Evolutionary conservation across 768 basidiomycete species (phyloP), one percentile per base, ranked within the genome.

Genomic region (Mycena olivaceomarginata): DNA sequence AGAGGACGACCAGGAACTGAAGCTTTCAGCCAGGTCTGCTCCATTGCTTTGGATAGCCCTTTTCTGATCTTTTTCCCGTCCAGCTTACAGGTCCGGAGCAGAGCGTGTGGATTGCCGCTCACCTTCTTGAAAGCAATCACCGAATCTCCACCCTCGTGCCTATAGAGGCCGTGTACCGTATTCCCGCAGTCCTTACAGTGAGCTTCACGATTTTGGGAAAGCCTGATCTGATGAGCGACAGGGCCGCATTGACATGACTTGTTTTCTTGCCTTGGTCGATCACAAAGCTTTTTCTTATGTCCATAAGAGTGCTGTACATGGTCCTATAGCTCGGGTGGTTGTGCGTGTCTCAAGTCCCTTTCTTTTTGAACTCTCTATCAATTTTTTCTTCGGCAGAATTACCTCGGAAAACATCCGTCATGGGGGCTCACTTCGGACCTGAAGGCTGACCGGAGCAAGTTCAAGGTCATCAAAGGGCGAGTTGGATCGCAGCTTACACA

Each of bases 21-120:
- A 69, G 41, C 20, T n/a, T 69, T 69, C n/a, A 43, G 22, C n/a
- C 53, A 69, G 67, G 67, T 69, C 7, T 15, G 53, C 13, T 56
- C n/a, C 22, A 7, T 2, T 43, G 40, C 16, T 57, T 53, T n/a
- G 12, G 4, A 13, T 40, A 69, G 4, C 5, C 5, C 11, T 40
- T 39, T 41, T 9, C 56, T 69, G 10, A 56, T 43, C 5, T 9
- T 46, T 56, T 5, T 25, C 8, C 37, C 39, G 31, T 57, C 11
- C 37, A 68, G 67, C 48, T 68, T 8, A 16, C 67, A n/a, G 67
- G 37, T n/a, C 67, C 48, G 4, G 31, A 56, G 51, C 67, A 68
- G 25, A 68, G 67, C n/a, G 15, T 31, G 31, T 31, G 31, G 31
- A 31, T 31, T 31, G 31, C 31, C 31, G 31, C 31, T 31, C 31